Evolutionary conservation across 2,329 filamentous ascomycete genomes (phyloP).

Genomic region (Mollisiaceae sp.): DNA sequence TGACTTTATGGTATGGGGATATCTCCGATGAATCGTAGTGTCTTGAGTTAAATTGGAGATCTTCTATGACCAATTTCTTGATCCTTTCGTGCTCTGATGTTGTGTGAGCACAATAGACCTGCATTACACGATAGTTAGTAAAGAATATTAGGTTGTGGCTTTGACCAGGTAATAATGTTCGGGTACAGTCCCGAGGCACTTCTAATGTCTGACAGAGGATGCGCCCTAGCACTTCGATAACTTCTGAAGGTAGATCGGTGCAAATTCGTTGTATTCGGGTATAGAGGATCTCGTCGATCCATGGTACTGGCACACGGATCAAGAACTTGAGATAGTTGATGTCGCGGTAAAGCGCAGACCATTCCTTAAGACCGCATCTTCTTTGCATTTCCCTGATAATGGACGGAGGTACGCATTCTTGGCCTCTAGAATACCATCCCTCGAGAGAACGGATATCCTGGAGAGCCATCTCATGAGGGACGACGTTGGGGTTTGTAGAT

Average conservation of each 20-base stretch:
- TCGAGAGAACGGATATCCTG: not conserved
- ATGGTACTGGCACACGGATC: not conserved
- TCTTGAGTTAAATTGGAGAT: slow-evolving; percentile 21
- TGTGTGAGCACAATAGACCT: slow-evolving; percentile 40
- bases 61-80: slow-evolving; percentile 18
- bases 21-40: slow-evolving; percentile 16
- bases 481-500: not conserved
- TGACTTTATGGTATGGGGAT: slow-evolving; percentile 30
- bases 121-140: slow-evolving; percentile 39
- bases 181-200: slow-evolving; percentile 28
- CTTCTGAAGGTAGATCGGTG: slow-evolving; percentile 2
- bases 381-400: not conserved
- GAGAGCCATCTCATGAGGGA: not conserved
- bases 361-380: not conserved
- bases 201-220: slow-evolving; percentile 33
- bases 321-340: not conserved
- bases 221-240: slow-evolving; percentile 26
- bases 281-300: not conserved
- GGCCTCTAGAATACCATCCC: not conserved
- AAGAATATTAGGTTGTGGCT: slow-evolving; percentile 36
- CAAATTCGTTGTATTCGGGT: not conserved
- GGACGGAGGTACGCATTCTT: not conserved
- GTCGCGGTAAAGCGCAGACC: not conserved
- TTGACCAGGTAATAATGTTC: slow-evolving; percentile 22
- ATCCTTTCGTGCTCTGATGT: slow-evolving; percentile 25